Percentiles rank a stretch among this genome's conserved stretches.
phyloP scores from a whole-genome alignment of 768 basidiomycete species.

The Termitomyces sp. region DNA sequence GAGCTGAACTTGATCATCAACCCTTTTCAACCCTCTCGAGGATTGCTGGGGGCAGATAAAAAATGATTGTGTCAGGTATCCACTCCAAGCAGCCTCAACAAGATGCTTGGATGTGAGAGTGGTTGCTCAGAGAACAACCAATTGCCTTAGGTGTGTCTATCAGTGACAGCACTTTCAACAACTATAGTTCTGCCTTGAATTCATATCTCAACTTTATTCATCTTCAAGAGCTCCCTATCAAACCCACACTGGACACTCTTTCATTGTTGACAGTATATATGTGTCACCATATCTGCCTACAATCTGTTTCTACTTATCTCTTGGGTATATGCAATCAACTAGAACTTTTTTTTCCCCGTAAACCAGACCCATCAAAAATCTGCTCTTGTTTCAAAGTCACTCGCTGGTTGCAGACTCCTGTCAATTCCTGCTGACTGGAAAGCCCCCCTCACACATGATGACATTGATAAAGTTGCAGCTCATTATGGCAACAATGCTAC shows the following conservation, averaged over 20 bases:
- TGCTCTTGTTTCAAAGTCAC: constrained; percentile 21
- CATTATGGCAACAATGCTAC: neutral
- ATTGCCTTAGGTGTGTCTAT: constrained; percentile 21
- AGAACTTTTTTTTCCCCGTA: constrained; percentile 26
- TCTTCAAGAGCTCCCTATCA: neutral
- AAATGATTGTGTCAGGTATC: too few species aligned
- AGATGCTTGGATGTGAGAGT: constrained; percentile 27
- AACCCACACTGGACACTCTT: constrained; percentile 24
- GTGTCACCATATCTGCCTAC: constrained; percentile 31
- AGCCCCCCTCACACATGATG: constrained; percentile 11
- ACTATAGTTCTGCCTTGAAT: constrained; percentile 31
- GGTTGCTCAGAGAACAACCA: constrained; percentile 22
- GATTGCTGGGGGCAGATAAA: constrained; percentile 7
- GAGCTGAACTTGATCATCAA: neutral
- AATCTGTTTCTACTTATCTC: constrained; percentile 31
- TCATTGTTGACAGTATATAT: constrained; percentile 32
- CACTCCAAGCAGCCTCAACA: constrained; percentile 27
- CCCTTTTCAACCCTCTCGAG: constrained; percentile 2
- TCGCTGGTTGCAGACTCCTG: constrained; percentile 15
- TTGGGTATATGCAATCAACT: constrained; percentile 33
- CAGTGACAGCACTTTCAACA: neutral
- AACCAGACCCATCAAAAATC: constrained; percentile 5
- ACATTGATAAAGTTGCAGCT: neutral
- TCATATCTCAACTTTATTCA: constrained; percentile 26
- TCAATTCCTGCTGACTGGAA: constrained; percentile 11